Evolutionary conservation across 805 yeast species (phyloP).

Genomic region (Scheffersomyces coipomensis): DNA sequence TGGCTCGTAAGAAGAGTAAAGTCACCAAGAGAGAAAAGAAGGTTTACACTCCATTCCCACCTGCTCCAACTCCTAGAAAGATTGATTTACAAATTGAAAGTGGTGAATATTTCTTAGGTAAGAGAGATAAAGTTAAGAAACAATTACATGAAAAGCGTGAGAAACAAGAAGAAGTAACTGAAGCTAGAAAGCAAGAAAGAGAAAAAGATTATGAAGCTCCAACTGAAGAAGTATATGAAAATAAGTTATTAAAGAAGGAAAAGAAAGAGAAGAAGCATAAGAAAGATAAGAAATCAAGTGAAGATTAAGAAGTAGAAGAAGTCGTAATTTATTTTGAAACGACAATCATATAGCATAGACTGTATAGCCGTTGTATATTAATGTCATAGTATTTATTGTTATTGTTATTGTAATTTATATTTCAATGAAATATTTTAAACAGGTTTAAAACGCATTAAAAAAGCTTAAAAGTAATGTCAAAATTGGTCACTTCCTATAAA

Average conservation of each 20-base stretch:
- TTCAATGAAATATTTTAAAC: no score
- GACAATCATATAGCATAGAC: no score
- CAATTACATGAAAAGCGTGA: slow-evolving; percentile 74
- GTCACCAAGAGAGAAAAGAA: slow-evolving; percentile 64
- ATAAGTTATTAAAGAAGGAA: slow-evolving; percentile 25
- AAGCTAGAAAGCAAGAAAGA: slow-evolving; percentile 65
- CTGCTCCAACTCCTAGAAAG: slow-evolving; percentile 95
- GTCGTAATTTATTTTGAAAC: no score
- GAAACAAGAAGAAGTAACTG: slow-evolving; percentile 70
- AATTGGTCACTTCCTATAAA: no score
- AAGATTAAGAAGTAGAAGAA: slow-evolving; percentile 22
- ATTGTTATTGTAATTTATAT: no score
- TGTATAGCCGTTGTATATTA: not conserved
- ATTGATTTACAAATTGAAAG: slow-evolving; percentile 94
- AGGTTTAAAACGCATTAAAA: no score
- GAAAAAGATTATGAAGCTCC: slow-evolving; percentile 84
- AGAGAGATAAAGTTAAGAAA: slow-evolving; percentile 73
- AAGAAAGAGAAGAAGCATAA: slow-evolving; percentile 26
- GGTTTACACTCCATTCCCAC: slow-evolving; percentile 98
- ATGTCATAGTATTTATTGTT: not conserved
- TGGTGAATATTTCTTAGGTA: slow-evolving; percentile 95
- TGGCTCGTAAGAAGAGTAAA: slow-evolving; percentile 87
- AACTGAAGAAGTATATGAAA: slow-evolving; percentile 61
- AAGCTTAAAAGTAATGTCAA: no score
- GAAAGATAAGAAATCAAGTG: slow-evolving; percentile 22